Conservation (phyloP, 2,329 filamentous ascomycete genomes). For the Elsinoe necatrix region DNA sequence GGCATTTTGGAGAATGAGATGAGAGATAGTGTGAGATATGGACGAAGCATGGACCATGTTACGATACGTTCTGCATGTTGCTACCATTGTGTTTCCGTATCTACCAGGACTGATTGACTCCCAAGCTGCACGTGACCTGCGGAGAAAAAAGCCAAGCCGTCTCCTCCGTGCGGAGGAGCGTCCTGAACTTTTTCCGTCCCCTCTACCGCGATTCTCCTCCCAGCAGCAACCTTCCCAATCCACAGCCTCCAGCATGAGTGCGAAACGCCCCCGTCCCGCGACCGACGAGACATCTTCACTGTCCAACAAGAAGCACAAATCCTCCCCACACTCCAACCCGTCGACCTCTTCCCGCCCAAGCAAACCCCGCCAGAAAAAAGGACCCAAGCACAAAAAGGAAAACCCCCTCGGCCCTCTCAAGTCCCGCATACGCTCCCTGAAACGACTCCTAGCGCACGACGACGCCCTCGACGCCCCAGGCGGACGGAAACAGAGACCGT, state of each 20-base stretch:
- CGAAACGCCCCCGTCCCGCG: conserved; percentile 10
- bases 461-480: conserved; percentile 1
- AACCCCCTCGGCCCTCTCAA: conserved; percentile 53
- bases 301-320: neutral
- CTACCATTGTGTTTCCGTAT: neutral
- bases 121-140: neutral
- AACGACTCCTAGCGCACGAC: conserved; percentile 42
- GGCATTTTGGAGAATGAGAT: neutral
- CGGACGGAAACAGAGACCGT: neutral
- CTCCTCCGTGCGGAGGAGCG: neutral
- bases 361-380: conserved; percentile 21
- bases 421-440: conserved; percentile 62
- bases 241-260: neutral
- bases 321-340: too few relatives aligned
- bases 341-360: conserved; percentile 17
- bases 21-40: neutral
- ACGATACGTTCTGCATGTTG: neutral
- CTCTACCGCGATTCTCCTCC: too few relatives aligned
- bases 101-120: too few relatives aligned
- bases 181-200: conserved; percentile 10
- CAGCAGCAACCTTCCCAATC: too few relatives aligned
- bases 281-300: neutral
- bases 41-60: neutral
- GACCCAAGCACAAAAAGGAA: conserved; percentile 22
- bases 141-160: neutral